Conservation (phyloP, 1,284 basidiomycete genomes). For the Mycena sp. region DNA sequence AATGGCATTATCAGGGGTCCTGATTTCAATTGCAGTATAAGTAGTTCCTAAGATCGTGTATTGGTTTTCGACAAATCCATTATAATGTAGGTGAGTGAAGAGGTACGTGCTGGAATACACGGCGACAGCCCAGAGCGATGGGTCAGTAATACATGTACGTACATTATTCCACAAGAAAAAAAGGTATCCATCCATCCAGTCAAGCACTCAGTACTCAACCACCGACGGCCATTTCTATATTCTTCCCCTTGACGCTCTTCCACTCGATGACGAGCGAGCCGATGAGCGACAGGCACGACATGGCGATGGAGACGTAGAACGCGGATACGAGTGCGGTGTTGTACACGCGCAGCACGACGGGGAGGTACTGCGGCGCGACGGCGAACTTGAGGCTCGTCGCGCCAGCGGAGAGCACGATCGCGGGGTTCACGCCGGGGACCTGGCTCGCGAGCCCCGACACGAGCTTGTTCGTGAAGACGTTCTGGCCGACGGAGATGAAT, state of each 20-base stretch:
- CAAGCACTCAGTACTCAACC: neutral
- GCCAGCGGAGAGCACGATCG: slow-evolving; percentile 14
- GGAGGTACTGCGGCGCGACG: neutral
- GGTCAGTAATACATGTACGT: too few species aligned
- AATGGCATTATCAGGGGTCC: too few species aligned
- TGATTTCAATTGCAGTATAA: too few species aligned
- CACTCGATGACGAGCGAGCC: slow-evolving; percentile 20
- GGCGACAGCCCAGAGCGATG: too few species aligned
- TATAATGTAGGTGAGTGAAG: too few species aligned
- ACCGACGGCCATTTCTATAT: slow-evolving; percentile 6
- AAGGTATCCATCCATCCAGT: too few species aligned
- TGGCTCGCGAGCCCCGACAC: neutral
- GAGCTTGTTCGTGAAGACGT: slow-evolving; percentile 22
- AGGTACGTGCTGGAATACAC: too few species aligned
- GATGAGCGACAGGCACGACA: slow-evolving; percentile 8
- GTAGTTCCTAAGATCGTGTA: too few species aligned
- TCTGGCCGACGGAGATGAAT: slow-evolving; percentile 23
- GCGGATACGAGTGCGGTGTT: slow-evolving; percentile 24
- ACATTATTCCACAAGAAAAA: too few species aligned
- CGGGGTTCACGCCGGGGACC: slow-evolving; percentile 15
- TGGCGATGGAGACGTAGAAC: slow-evolving; percentile 16
- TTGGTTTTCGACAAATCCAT: too few species aligned
- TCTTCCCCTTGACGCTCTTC: slow-evolving; percentile 22
- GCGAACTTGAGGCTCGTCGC: slow-evolving; percentile 18
- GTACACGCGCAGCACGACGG: slow-evolving; percentile 13